Evolutionary conservation across 257 asterid species (phyloP), one percentile per base, ranked within the genome.

Genomic region (Rauvolfia tetraphylla): DNA sequence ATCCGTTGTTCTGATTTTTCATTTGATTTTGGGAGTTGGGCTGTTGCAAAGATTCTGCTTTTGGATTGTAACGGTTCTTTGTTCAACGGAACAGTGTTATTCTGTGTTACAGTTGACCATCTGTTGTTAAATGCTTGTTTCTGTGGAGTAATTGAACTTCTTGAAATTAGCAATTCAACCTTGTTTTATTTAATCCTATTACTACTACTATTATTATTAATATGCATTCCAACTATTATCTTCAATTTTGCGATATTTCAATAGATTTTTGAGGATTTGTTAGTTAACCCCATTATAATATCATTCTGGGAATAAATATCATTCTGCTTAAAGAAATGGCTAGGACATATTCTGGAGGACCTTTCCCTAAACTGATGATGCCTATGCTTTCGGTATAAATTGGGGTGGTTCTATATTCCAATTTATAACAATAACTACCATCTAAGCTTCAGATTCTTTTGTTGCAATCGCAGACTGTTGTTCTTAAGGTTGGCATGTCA

Each of bases 401-500:
- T 12, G 15, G 27, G 7, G 20, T 61, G 41, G 38, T 61, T 61
- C 39, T 61, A 15, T 18, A 4, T 11, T 20, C 49, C 22, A 66
- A 0, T 66, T 66, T 53, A 5, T 22, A 53, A 25, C n/a, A 53
- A 1, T 22, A 18, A 0, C 3, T 53, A 18, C 8, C 1, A 66
- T n/a, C 25, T 66, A 20, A 36, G 2, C 27, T 63, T 7, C 17
- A 8, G 31, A 17, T 29, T 34, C 17, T 10, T 41, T 76, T 54
- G 49, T 81, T 78, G 68, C 36, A 46, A n/a, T 77, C 78, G 79
- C 91, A 94, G 98, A 93, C 92, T 76, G 97, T 93, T 76, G 97
- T 88, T 81, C 97, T 93, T 82, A 93, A 90, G 83, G 98, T 93
- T 84, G 93, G 84, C 73, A 93, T 93, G 98, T 86, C 98, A 63